Evolutionary conservation across 2,329 filamentous ascomycete genomes (phyloP).

Genomic region (Alternaria sp.): DNA sequence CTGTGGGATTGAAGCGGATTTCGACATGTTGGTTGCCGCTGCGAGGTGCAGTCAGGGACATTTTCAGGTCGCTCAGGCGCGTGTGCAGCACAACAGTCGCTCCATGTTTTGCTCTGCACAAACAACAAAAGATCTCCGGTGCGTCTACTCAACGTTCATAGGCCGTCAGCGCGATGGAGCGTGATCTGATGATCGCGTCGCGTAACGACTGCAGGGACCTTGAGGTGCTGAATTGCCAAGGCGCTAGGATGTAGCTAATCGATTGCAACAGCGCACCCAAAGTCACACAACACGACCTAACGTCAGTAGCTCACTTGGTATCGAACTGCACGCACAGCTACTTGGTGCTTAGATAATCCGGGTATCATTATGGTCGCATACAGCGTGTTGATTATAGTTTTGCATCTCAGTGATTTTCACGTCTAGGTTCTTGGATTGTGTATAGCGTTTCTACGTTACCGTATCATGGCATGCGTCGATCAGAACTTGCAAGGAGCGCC

Average conservation of each 20-base stretch:
- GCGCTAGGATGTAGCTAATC: background rate
- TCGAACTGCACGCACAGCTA: background rate
- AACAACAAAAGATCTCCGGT: background rate
- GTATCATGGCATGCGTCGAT: background rate
- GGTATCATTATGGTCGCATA: no score
- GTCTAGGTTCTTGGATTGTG: no score
- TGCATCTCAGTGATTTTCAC: background rate
- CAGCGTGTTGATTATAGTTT: background rate
- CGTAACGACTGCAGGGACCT: slow-evolving; percentile 2
- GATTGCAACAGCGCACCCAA: background rate
- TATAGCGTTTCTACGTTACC: background rate
- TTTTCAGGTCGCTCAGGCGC: slow-evolving; percentile 9
- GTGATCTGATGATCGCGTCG: slow-evolving; percentile 3
- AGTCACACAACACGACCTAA: no score
- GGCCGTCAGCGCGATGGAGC: background rate
- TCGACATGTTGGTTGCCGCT: slow-evolving; percentile 37
- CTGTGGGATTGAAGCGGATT: slow-evolving; percentile 35
- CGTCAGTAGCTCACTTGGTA: background rate
- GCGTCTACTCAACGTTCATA: background rate
- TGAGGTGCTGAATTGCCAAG: slow-evolving; percentile 16
- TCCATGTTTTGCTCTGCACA: slow-evolving; percentile 1
- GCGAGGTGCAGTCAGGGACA: slow-evolving; percentile 6
- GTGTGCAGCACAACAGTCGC: slow-evolving; percentile 5
- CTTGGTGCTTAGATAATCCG: background rate
- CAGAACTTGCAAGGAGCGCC: background rate